phyloP scores from a whole-genome alignment of 768 basidiomycete genomes.

The Candolleomyces efflorescens region DNA sequence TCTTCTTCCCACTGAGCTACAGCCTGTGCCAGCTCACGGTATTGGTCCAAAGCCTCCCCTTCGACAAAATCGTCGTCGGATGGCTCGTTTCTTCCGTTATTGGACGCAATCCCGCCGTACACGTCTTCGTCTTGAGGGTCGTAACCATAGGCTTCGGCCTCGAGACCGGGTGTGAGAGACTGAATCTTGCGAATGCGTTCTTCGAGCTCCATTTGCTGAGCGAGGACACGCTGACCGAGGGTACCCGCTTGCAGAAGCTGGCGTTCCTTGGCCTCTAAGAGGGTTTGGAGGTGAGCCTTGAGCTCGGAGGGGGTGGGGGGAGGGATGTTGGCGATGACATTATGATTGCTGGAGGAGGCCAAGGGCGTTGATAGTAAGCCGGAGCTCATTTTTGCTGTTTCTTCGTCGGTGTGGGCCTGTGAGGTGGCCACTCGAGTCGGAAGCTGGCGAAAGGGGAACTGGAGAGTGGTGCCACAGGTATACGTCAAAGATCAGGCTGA shows the following conservation, averaged over 20 bases:
- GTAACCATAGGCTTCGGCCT: slow-evolving; percentile 39
- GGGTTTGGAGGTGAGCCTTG: slow-evolving; percentile 57
- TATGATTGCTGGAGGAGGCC: neutral
- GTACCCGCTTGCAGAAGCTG: slow-evolving; percentile 90
- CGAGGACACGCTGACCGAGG: slow-evolving; percentile 89
- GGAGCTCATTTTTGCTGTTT: neutral
- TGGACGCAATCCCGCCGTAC: slow-evolving; percentile 10
- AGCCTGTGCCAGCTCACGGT: slow-evolving; percentile 73
- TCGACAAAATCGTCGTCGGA: slow-evolving; percentile 29
- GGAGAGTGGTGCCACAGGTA: neutral
- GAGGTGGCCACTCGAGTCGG: neutral
- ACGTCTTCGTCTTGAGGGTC: slow-evolving; percentile 7
- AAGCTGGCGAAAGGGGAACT: neutral
- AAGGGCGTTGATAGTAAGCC: neutral
- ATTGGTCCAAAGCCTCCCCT: slow-evolving; percentile 60
- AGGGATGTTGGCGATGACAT: neutral
- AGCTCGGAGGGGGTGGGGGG: slow-evolving; percentile 47
- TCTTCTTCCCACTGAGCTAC: slow-evolving; percentile 74
- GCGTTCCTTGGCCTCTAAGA: slow-evolving; percentile 87
- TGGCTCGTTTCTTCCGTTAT: neutral
- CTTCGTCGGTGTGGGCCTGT: neutral
- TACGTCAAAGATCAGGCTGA: neutral
- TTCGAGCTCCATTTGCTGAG: slow-evolving; percentile 92
- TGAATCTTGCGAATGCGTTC: slow-evolving; percentile 77
- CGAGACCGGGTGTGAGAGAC: slow-evolving; percentile 20